These are phyloP conservation scores for Globisporangium cylindrosporum DNA, from an alignment of 352 stramenopile species.

Conservation along the genomic window DNA sequence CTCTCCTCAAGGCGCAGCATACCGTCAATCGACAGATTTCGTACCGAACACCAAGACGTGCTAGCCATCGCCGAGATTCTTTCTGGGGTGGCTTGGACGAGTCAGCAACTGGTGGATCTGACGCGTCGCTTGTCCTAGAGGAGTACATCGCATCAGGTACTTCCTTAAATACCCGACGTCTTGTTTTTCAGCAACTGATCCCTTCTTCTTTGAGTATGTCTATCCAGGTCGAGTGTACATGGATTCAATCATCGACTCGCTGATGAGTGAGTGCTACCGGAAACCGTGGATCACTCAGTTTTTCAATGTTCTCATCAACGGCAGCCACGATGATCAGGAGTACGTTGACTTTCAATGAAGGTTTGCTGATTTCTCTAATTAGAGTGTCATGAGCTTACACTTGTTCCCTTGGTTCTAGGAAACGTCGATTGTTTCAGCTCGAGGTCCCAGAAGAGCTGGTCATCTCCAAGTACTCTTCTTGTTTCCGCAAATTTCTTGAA, in stretches of 20 bases:
- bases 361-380: neutral
- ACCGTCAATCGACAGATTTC: slow-evolving; percentile 41
- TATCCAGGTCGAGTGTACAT: slow-evolving; percentile 63
- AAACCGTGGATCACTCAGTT: slow-evolving; percentile 76
- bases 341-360: slow-evolving; percentile 20
- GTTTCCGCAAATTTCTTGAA: slow-evolving; percentile 75
- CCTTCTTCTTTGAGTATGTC: neutral
- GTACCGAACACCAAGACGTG: slow-evolving; percentile 38
- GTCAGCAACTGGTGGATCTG: slow-evolving; percentile 10
- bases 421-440: slow-evolving; percentile 66
- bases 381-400: neutral
- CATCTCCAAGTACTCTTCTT: slow-evolving; percentile 46
- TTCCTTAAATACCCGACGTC: too few relatives aligned
- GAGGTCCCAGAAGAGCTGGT: slow-evolving; percentile 49
- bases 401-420: slow-evolving; percentile 22
- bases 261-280: slow-evolving; percentile 79
- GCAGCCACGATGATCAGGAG: slow-evolving; percentile 51
- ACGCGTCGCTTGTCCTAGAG: slow-evolving; percentile 55
- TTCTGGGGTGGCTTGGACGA: slow-evolving; percentile 40
- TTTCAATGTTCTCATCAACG: slow-evolving; percentile 62
- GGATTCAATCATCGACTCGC: slow-evolving; percentile 65
- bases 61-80: slow-evolving; percentile 42
- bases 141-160: slow-evolving; percentile 68
- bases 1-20: slow-evolving; percentile 35
- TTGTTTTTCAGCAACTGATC: neutral